Conservation (phyloP, 805 yeast species). For the Candida pseudofarinosa region DNA sequence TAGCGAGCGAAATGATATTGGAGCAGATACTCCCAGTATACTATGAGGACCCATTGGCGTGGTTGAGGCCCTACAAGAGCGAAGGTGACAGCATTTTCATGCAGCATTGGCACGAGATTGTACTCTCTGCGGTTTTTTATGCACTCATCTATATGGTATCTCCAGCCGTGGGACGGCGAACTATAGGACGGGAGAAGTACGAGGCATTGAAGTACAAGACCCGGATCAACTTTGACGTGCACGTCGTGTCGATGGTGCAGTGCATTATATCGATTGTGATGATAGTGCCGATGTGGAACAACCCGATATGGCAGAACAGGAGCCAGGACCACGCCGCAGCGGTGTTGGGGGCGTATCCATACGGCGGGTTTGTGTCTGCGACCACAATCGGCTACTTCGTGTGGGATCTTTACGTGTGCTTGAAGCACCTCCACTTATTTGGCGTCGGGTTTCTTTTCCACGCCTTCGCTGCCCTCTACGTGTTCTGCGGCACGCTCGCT, state of each 20-base stretch:
- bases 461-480: constrained; percentile 76
- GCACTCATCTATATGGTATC: constrained; percentile 49
- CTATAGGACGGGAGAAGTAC: constrained; percentile 53
- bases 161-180: constrained; percentile 43
- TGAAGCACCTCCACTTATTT: constrained; percentile 58
- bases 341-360: constrained; percentile 68
- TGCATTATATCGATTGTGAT: constrained; percentile 58
- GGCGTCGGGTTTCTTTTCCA: constrained; percentile 83
- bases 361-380: constrained; percentile 68
- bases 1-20: background rate
- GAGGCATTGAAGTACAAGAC: constrained; percentile 41
- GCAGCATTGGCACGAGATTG: constrained; percentile 75
- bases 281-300: constrained; percentile 63
- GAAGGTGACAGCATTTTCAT: constrained; percentile 38
- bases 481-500: constrained; percentile 56
- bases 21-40: constrained; percentile 18
- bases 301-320: constrained; percentile 40
- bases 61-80: constrained; percentile 44
- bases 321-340: constrained; percentile 37
- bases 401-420: constrained; percentile 82
- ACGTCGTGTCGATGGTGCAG: constrained; percentile 84
- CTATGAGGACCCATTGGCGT: constrained; percentile 40
- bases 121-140: constrained; percentile 59
- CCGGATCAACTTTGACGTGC: constrained; percentile 80
- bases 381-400: constrained; percentile 80